Evolutionary conservation across 2,329 filamentous ascomycete genomes (phyloP).

Genomic region (Scedosporium boydii): DNA sequence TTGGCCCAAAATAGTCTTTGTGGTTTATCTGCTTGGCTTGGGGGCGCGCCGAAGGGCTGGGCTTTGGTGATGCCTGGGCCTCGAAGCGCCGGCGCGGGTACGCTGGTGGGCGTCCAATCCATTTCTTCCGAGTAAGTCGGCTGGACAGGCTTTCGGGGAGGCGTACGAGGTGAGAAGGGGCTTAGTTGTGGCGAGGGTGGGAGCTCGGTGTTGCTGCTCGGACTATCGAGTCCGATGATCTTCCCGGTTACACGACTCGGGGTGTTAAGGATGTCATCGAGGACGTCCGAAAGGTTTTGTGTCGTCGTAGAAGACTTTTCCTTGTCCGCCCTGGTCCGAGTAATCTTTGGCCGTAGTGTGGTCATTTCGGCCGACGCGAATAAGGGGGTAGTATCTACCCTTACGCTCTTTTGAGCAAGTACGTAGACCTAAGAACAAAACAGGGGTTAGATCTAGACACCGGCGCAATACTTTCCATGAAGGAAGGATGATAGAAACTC

Average conservation of each 20-base stretch:
- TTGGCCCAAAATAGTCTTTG: constrained; percentile 51
- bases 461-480: no score
- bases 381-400: constrained; percentile 47
- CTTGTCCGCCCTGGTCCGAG: constrained; percentile 11
- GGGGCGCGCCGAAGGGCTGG: constrained; percentile 27
- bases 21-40: constrained; percentile 21
- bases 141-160: not conserved
- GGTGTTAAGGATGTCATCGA: constrained; percentile 33
- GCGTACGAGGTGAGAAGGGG: constrained; percentile 1
- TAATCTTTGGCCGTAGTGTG: constrained; percentile 8
- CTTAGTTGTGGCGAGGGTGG: constrained; percentile 1
- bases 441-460: constrained; percentile 13
- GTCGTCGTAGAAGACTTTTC: constrained; percentile 14
- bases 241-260: constrained; percentile 8
- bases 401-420: constrained; percentile 35
- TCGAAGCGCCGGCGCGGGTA: constrained; percentile 31
- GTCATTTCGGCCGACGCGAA: constrained; percentile 23
- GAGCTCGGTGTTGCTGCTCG: not conserved
- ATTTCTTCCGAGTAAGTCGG: constrained; percentile 37
- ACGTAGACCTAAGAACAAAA: constrained; percentile 29
- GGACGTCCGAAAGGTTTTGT: constrained; percentile 34
- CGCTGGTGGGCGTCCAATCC: constrained; percentile 57
- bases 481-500: constrained; percentile 18
- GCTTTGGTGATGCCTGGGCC: constrained; percentile 24
- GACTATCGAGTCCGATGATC: not conserved